Conservation (phyloP, 73 alveolate species). For the Breviolum minutum region DNA sequence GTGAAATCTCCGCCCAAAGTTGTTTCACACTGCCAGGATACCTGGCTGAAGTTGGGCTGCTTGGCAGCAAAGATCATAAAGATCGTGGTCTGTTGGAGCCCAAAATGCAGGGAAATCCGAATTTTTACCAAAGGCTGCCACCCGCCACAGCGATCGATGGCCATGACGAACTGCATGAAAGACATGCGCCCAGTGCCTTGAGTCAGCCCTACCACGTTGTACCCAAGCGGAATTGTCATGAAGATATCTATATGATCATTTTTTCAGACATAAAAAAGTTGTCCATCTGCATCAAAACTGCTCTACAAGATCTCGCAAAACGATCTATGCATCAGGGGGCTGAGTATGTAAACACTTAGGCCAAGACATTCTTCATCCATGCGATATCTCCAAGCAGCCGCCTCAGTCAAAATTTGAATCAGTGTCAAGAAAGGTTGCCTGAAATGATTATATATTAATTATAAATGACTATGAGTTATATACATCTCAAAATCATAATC, state of each 20-base stretch:
- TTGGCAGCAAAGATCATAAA: background rate
- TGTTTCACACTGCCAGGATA: constrained; percentile 89
- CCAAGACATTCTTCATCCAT: constrained; percentile 66
- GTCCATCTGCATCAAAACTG: background rate
- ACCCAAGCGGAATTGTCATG: background rate
- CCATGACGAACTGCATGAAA: constrained; percentile 87
- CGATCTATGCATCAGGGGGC: too few species aligned
- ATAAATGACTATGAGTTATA: too few species aligned
- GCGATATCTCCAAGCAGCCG: constrained; percentile 80
- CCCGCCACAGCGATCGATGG: constrained; percentile 86
- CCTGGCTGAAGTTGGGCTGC: background rate
- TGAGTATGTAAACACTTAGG: background rate
- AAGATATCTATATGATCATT: background rate
- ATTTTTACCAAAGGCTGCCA: background rate
- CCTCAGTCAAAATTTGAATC: background rate
- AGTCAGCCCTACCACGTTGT: background rate
- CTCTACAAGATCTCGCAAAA: background rate
- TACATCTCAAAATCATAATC: background rate
- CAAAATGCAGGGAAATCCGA: background rate
- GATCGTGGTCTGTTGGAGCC: background rate
- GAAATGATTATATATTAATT: background rate
- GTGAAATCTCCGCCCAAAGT: constrained; percentile 94
- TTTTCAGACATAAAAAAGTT: background rate
- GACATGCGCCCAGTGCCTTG: constrained; percentile 89
- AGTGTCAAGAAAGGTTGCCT: background rate